Conservation (phyloP, 805 yeast genomes). For the Myxozyma monticola region DNA sequence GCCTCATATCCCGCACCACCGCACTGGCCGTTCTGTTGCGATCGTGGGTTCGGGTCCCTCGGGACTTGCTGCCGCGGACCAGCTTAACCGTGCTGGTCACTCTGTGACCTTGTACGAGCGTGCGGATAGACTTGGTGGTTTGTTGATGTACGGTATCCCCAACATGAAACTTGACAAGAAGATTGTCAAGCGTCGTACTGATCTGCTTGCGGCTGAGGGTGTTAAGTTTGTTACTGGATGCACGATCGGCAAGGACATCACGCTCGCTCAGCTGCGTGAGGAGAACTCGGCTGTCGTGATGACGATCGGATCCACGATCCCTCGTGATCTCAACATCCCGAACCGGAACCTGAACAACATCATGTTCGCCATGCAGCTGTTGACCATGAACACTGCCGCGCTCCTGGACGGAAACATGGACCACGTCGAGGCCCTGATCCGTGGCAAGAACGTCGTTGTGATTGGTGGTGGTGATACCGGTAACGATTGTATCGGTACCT, state of each 20-base stretch:
- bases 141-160: conserved; percentile 98
- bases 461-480: conserved; percentile 99
- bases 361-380: conserved; percentile 90
- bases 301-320: conserved; percentile 94
- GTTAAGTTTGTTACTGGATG: conserved; percentile 72
- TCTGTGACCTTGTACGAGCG: conserved; percentile 88
- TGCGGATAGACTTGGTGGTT: conserved; percentile 93
- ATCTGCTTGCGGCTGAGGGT: conserved; percentile 88
- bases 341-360: conserved; percentile 90
- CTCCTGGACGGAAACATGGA: conserved; percentile 72
- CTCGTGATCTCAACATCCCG: conserved; percentile 91
- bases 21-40: conserved; percentile 86
- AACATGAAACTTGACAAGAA: conserved; percentile 96
- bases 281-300: conserved; percentile 80
- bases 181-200: conserved; percentile 89
- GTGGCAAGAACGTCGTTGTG: conserved; percentile 87
- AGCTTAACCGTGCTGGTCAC: conserved; percentile 95
- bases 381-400: conserved; percentile 86
- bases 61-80: conserved; percentile 96
- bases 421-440: conserved; percentile 61
- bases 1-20: conserved; percentile 71
- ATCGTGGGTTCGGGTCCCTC: conserved; percentile 96
- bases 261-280: conserved; percentile 65
- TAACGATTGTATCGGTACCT: conserved; percentile 97
- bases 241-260: conserved; percentile 72